Conservation (phyloP, 139 green algal species). For the Coelastrella sp. region DNA sequence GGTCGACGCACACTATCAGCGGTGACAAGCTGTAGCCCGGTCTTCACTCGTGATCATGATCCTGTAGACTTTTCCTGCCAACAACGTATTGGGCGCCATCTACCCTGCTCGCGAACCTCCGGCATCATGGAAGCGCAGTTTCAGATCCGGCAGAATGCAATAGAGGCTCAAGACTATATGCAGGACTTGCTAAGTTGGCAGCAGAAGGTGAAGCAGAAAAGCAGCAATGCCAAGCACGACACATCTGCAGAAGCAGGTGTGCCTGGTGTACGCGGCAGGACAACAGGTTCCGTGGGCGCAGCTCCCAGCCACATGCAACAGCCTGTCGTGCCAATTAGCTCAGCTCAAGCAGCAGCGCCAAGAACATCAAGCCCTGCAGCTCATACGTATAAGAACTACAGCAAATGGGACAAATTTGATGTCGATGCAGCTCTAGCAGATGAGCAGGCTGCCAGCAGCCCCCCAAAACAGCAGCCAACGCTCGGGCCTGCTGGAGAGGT, state of each 20-base stretch:
- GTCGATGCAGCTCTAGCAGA: conserved; percentile 61
- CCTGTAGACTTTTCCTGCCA: neutral
- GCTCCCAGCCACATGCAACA: conserved; percentile 53
- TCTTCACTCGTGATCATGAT: no score
- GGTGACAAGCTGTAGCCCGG: no score
- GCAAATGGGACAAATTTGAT: conserved; percentile 85
- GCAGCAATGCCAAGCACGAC: neutral
- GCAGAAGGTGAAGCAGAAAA: conserved; percentile 55
- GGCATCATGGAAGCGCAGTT: conserved; percentile 67
- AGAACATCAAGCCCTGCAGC: conserved; percentile 50
- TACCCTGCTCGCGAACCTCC: neutral
- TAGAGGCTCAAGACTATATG: conserved; percentile 77
- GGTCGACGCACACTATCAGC: no score
- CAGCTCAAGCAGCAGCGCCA: neutral
- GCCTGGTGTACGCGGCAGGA: conserved; percentile 52
- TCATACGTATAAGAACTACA: conserved; percentile 77
- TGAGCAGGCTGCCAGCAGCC: neutral
- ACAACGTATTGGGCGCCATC: neutral
- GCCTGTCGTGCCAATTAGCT: conserved; percentile 34
- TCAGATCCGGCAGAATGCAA: conserved; percentile 70
- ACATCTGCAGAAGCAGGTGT: neutral
- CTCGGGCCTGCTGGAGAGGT: no score
- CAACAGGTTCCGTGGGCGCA: conserved; percentile 26
- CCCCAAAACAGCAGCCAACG: neutral
- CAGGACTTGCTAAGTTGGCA: conserved; percentile 75